These are phyloP conservation scores for Dictyophora rubrovolvata DNA, from an alignment of 768 basidiomycete species.

Conservation along the genomic window DNA sequence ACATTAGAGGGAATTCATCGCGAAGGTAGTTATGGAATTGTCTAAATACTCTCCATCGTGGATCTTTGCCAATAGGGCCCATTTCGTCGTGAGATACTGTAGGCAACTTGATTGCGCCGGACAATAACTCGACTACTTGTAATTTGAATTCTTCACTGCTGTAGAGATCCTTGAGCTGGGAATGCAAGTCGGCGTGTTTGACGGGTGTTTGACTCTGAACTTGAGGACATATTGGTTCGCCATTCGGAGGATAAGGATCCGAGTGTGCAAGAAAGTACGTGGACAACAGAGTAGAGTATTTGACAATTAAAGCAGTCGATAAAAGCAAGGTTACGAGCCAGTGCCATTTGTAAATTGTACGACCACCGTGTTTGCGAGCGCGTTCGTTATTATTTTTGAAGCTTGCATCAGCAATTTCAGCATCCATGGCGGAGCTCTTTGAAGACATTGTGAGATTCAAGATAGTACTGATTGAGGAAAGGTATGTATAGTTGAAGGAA, in stretches of 20 bases:
- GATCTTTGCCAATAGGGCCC: slow-evolving; percentile 36
- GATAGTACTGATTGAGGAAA: too few species aligned
- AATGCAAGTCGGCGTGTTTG: slow-evolving; percentile 26
- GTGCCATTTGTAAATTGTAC: not conserved
- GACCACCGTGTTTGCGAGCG: too few species aligned
- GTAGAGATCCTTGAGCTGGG: slow-evolving; percentile 21
- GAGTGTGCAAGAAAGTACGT: not conserved
- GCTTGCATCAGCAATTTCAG: too few species aligned
- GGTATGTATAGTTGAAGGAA: too few species aligned
- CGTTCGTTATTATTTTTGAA: too few species aligned
- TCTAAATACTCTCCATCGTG: slow-evolving; percentile 44
- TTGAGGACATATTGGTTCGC: slow-evolving; percentile 26
- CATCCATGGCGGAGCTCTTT: too few species aligned
- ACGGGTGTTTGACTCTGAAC: slow-evolving; percentile 22
- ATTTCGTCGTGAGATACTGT: slow-evolving; percentile 44
- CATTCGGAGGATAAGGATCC: not conserved
- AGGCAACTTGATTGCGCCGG: slow-evolving; percentile 35
- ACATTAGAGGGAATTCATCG: slow-evolving; percentile 54
- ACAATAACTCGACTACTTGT: slow-evolving; percentile 35
- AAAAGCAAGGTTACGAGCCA: not conserved
- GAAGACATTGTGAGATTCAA: too few species aligned
- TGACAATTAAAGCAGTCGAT: not conserved
- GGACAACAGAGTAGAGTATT: not conserved
- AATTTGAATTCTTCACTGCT: slow-evolving; percentile 29
- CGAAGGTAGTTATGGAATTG: slow-evolving; percentile 48